Evolutionary conservation across 306 rosid genomes (phyloP).

Genomic region (Cicer judaicum): DNA sequence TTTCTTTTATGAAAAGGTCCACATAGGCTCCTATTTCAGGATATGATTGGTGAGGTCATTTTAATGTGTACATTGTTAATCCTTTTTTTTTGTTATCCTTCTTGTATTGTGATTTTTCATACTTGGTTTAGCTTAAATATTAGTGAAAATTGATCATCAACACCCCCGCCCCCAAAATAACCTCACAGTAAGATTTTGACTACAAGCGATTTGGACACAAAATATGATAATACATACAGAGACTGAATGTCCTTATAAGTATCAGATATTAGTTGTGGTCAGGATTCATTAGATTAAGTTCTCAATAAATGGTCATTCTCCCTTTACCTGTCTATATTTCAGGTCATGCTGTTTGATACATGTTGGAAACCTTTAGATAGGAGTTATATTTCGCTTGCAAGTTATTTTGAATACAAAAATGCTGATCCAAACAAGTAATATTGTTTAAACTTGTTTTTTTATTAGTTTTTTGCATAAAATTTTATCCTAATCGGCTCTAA

Average conservation of each 20-base stretch:
- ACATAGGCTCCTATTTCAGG: slow-evolving; percentile 21
- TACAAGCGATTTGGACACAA: not conserved
- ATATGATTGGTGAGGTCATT: slow-evolving; percentile 33
- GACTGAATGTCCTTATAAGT: not conserved
- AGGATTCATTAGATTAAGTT: slow-evolving; percentile 14
- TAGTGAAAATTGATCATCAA: not conserved
- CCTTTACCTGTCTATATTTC: slow-evolving; percentile 41
- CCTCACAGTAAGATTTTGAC: slow-evolving; percentile 1
- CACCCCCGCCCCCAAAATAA: too few relatives aligned
- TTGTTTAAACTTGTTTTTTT: not conserved
- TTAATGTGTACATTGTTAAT: not conserved
- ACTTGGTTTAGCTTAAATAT: slow-evolving; percentile 13
- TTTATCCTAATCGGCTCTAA: slow-evolving; percentile 14
- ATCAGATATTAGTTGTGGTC: slow-evolving; percentile 21
- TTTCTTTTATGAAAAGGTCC: slow-evolving; percentile 37
- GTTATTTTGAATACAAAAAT: slow-evolving; percentile 17
- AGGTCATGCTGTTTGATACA: slow-evolving; percentile 68
- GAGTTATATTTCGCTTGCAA: slow-evolving; percentile 40
- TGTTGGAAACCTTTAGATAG: slow-evolving; percentile 60
- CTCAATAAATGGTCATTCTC: slow-evolving; percentile 26
- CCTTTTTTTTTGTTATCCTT: slow-evolving; percentile 13
- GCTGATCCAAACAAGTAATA: not conserved
- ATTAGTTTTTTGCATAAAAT: not conserved
- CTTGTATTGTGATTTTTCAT: slow-evolving; percentile 7
- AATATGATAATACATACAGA: not conserved